These are phyloP conservation scores for Santalum album DNA, from an alignment of 164 flowering plant species.

Conservation along the genomic window DNA sequence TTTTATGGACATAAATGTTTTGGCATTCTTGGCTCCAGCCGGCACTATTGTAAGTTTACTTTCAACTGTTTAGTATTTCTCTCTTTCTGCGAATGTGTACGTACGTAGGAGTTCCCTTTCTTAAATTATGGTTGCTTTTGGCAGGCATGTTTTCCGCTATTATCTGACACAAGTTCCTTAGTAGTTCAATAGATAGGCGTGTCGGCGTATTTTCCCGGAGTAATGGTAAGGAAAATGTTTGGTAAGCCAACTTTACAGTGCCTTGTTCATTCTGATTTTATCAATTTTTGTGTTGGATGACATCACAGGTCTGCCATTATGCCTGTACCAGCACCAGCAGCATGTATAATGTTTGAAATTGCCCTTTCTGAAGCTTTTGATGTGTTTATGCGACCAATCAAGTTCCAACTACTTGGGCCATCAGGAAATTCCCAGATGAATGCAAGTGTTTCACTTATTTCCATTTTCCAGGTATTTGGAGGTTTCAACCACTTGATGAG, in stretches of 20 bases:
- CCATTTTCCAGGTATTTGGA: too few species aligned
- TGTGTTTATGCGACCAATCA: too few species aligned
- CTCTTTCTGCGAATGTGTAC: background rate
- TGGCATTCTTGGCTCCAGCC: conserved; percentile 99
- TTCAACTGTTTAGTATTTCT: background rate
- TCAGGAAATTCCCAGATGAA: too few species aligned
- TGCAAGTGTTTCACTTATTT: too few species aligned
- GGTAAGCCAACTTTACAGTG: conserved; percentile 3
- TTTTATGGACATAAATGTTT: conserved; percentile 95
- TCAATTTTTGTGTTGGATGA: too few species aligned
- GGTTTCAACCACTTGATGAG: too few species aligned
- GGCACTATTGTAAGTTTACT: conserved; percentile 76
- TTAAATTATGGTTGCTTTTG: conserved; percentile 8
- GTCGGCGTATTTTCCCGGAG: conserved; percentile 96
- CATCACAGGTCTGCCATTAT: conserved; percentile 85
- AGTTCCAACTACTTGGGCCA: too few species aligned
- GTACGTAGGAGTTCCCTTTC: background rate
- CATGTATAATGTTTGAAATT: conserved; percentile 95
- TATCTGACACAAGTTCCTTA: conserved; percentile 98
- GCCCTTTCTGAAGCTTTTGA: too few species aligned
- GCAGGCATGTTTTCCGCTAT: conserved; percentile 90
- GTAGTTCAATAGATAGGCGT: conserved; percentile 82
- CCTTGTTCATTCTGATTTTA: too few species aligned
- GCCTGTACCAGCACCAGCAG: conserved; percentile 99
- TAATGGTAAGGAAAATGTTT: conserved; percentile 57